Evolutionary conservation across 2,329 filamentous ascomycete species (phyloP).

Genomic region (Colletotrichum euphorbiae): DNA sequence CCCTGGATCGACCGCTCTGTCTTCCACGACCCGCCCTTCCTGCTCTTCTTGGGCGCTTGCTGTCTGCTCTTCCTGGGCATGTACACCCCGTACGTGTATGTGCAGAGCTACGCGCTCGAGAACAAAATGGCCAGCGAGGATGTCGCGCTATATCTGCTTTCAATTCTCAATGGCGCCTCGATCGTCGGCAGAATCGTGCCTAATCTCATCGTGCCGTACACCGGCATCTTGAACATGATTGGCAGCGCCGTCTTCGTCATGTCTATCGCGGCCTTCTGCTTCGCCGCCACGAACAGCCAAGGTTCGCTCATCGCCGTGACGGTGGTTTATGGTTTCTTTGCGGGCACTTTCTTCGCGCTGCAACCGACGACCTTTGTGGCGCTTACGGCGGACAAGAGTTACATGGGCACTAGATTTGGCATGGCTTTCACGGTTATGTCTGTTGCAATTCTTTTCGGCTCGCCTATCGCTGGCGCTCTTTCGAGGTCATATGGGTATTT

Average conservation of each 20-base stretch:
- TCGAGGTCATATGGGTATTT: slow-evolving; percentile 35
- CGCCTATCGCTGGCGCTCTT: slow-evolving; percentile 48
- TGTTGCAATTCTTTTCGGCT: slow-evolving; percentile 46
- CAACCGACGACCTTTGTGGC: slow-evolving; percentile 51
- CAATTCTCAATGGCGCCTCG: slow-evolving; percentile 58
- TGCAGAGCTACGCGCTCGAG: slow-evolving; percentile 55
- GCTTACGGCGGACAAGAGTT: slow-evolving; percentile 46
- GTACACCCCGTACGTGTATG: slow-evolving; percentile 62
- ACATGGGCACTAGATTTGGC: slow-evolving; percentile 55
- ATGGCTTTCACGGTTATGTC: slow-evolving; percentile 50
- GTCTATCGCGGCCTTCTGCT: slow-evolving; percentile 34
- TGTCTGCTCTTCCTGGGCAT: slow-evolving; percentile 57
- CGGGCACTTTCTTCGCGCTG: slow-evolving; percentile 53
- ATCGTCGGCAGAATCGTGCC: slow-evolving; percentile 59
- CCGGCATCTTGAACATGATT: slow-evolving; percentile 50
- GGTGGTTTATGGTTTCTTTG: slow-evolving; percentile 40
- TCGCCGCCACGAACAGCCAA: slow-evolving; percentile 18
- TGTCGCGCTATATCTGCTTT: slow-evolving; percentile 55
- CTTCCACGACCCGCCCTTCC: slow-evolving; percentile 53
- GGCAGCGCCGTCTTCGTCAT: slow-evolving; percentile 40
- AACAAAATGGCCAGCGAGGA: slow-evolving; percentile 45
- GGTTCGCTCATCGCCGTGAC: slow-evolving; percentile 37
- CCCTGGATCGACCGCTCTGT: slow-evolving; percentile 45
- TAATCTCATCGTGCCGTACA: slow-evolving; percentile 48
- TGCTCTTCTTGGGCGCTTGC: slow-evolving; percentile 50